These are phyloP conservation scores for Gaertneriomyces sp. DNA, from an alignment of 192 early-diverging fungal species.

Conservation along the genomic window DNA sequence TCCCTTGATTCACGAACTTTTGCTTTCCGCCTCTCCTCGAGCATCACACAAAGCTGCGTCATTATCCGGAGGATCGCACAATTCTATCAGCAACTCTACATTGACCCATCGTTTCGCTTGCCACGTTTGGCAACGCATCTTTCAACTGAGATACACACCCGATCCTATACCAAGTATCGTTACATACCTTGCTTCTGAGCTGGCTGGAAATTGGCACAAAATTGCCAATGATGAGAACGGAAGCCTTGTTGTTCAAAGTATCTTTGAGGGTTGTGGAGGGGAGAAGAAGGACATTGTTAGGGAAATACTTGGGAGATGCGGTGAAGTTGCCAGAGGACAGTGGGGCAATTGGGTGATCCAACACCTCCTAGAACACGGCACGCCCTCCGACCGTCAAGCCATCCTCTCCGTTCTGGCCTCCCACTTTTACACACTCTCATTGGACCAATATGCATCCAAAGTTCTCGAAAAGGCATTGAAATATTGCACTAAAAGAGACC, in stretches of 20 bases:
- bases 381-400: slow-evolving; percentile 49
- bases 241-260: slow-evolving; percentile 70
- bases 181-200: slow-evolving; percentile 54
- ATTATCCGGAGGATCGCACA: no score
- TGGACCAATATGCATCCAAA: slow-evolving; percentile 75
- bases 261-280: slow-evolving; percentile 69
- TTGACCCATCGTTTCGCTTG: slow-evolving; percentile 73
- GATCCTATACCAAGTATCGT: slow-evolving; percentile 49
- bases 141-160: slow-evolving; percentile 63
- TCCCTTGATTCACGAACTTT: no score
- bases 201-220: slow-evolving; percentile 59
- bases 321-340: slow-evolving; percentile 66
- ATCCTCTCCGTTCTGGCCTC: slow-evolving; percentile 43
- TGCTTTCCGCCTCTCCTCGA: no score
- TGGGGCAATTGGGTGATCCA: slow-evolving; percentile 86
- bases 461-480: slow-evolving; percentile 71
- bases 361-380: slow-evolving; percentile 67
- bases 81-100: slow-evolving; percentile 27
- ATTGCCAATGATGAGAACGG: slow-evolving; percentile 77
- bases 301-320: slow-evolving; percentile 59
- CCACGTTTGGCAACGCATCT: slow-evolving; percentile 78
- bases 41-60: no score
- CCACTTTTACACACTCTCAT: slow-evolving; percentile 49
- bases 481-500: slow-evolving; percentile 38
- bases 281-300: slow-evolving; percentile 65